Evolutionary conservation across 139 green algal genomes (phyloP).

Genomic region (Penium margaritaceum): DNA sequence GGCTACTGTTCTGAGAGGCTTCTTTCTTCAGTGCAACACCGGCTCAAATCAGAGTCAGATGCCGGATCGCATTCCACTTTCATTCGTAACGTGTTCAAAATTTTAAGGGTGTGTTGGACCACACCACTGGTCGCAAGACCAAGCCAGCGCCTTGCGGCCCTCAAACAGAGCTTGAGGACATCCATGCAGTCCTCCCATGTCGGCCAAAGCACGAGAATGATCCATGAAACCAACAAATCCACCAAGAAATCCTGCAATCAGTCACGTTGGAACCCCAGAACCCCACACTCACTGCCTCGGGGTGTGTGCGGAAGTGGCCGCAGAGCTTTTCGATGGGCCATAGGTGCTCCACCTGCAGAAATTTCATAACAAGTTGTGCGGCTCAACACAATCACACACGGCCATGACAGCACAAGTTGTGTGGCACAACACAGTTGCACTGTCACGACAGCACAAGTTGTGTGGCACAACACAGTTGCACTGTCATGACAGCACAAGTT

Average conservation of each 20-base stretch:
- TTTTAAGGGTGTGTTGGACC: not conserved
- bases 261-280: not conserved
- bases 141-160: not conserved
- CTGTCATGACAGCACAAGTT: no score
- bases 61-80: no score
- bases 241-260: constrained; percentile 7
- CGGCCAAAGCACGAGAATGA: not conserved
- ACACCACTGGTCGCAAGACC: not conserved
- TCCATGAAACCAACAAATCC: constrained; percentile 1
- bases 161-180: not conserved
- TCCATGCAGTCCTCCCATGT: not conserved
- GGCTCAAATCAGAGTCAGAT: no score
- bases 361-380: no score
- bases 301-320: constrained; percentile 45
- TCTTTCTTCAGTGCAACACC: not conserved
- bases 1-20: not conserved
- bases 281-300: not conserved
- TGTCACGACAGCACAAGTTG: no score
- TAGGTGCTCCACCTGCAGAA: constrained; percentile 45
- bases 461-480: no score
- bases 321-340: constrained; percentile 51
- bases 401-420: no score
- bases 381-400: no score
- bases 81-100: not conserved
- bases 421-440: no score